A percentile compares a stretch with the other conserved stretches of the same genome.
phyloP scores from a whole-genome alignment of 2,329 filamentous ascomycete species.

The Dactylellina cionopaga region DNA sequence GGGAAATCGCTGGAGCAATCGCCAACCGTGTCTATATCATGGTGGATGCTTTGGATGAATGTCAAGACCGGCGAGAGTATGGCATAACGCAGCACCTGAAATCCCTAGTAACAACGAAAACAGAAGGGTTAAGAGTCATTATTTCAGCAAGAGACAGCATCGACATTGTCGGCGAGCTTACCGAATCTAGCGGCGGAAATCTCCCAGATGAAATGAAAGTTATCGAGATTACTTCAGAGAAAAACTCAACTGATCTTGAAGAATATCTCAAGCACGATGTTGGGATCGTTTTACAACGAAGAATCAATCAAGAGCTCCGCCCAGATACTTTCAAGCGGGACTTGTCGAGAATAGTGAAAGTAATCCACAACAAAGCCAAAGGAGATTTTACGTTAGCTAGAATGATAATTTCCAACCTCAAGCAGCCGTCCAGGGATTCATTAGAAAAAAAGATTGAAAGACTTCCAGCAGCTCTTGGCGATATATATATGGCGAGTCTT shows the following conservation, averaged over 20 bases:
- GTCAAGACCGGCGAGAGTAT: constrained; percentile 22
- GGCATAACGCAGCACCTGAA: neutral
- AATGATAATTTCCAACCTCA: constrained; percentile 27
- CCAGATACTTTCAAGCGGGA: constrained; percentile 1
- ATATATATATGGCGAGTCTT: constrained; percentile 32
- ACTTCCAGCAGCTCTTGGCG: constrained; percentile 32
- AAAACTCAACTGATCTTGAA: constrained; percentile 23
- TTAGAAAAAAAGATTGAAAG: constrained; percentile 19
- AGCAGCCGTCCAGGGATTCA: constrained; percentile 34
- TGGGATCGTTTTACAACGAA: neutral
- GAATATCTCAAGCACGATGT: constrained; percentile 19
- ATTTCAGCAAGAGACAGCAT: constrained; percentile 28
- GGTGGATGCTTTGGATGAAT: constrained; percentile 39
- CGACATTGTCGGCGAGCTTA: constrained; percentile 11
- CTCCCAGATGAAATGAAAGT: neutral
- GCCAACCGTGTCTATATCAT: constrained; percentile 13
- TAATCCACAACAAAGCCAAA: constrained; percentile 32
- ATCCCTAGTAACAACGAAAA: neutral
- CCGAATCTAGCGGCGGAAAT: neutral
- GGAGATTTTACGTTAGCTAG: constrained; percentile 42
- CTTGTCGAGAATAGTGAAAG: constrained; percentile 20
- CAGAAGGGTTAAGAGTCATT: constrained; percentile 10
- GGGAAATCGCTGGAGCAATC: constrained; percentile 3
- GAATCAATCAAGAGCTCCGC: constrained; percentile 9
- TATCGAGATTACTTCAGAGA: constrained; percentile 33